Percentiles rank a stretch among this genome's conserved stretches.
Conservation (phyloP, 139 green algal genomes). For the Coelastrella sp. region DNA sequence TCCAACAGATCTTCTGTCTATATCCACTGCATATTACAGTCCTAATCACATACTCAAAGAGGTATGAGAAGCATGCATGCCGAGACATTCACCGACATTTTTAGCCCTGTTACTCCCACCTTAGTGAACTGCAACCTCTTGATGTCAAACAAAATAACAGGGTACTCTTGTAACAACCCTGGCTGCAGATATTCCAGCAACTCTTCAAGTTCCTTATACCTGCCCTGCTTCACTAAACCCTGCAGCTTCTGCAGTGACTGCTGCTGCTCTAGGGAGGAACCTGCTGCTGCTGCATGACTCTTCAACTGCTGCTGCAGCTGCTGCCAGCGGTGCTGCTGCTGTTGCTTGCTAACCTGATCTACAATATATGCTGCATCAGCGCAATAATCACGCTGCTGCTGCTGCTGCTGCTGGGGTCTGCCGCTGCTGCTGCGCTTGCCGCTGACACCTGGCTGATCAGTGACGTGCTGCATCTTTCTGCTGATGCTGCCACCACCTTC, state of each 20-base stretch:
- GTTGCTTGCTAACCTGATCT: not conserved
- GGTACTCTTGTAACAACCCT: conserved; percentile 23
- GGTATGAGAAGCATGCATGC: not conserved
- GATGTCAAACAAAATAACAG: conserved; percentile 45
- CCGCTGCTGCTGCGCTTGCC: not conserved
- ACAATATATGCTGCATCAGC: not conserved
- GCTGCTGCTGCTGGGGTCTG: not conserved
- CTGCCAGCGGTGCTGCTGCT: conserved; percentile 31
- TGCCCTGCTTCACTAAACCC: not conserved
- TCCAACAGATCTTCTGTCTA: too few species aligned
- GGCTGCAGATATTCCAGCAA: conserved; percentile 27
- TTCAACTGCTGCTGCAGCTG: conserved; percentile 43
- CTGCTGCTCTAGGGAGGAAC: not conserved
- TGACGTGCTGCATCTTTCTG: not conserved
- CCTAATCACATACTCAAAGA: not conserved
- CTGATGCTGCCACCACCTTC: too few species aligned
- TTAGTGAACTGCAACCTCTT: conserved; percentile 44
- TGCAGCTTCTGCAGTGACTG: conserved; percentile 10
- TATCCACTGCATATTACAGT: too few species aligned
- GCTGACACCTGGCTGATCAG: not conserved
- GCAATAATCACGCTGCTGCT: not conserved
- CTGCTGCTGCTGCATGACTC: not conserved
- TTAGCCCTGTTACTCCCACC: not conserved
- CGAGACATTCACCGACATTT: too few species aligned
- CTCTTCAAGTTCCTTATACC: conserved; percentile 5